A percentile compares a stretch with the other conserved stretches of the same genome.
Evolutionary conservation across 805 yeast species (phyloP).

Genomic region (Monosporozyma siamensis): DNA sequence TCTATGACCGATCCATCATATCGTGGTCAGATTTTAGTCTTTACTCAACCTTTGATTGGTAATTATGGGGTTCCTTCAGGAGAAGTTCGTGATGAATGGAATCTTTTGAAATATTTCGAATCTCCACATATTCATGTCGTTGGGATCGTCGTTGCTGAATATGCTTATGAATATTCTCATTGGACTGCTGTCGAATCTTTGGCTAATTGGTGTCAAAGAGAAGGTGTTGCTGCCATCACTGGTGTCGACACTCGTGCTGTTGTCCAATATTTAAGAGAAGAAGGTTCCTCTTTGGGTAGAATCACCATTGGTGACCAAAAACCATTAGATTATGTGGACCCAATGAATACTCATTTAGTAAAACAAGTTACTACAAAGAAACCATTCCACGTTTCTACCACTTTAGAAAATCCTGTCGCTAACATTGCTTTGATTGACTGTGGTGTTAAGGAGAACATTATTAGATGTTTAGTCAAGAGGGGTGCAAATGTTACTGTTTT

Average conservation of each 20-base stretch:
- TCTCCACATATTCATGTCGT: conserved; percentile 85
- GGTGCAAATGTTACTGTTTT: conserved; percentile 95
- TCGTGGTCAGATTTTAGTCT: conserved; percentile 91
- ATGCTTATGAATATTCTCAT: conserved; percentile 91
- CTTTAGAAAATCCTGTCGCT: conserved; percentile 33
- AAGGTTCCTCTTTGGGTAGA: conserved; percentile 89
- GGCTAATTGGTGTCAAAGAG: conserved; percentile 92
- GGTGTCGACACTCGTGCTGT: conserved; percentile 97
- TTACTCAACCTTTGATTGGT: conserved; percentile 95
- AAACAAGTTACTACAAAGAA: conserved; percentile 91
- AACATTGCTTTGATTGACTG: conserved; percentile 94
- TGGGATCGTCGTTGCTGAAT: conserved; percentile 94
- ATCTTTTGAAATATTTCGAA: conserved; percentile 83
- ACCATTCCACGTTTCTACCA: conserved; percentile 79
- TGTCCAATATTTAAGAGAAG: conserved; percentile 87
- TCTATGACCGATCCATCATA: conserved; percentile 99
- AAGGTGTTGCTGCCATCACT: conserved; percentile 90
- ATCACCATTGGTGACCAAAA: conserved; percentile 56
- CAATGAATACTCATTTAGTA: conserved; percentile 82
- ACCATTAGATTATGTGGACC: conserved; percentile 63
- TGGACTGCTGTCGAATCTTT: conserved; percentile 98
- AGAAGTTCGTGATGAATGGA: conserved; percentile 69
- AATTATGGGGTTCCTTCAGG: conserved; percentile 96
- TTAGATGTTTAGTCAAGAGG: conserved; percentile 86
- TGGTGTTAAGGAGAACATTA: conserved; percentile 96